Conservation (phyloP, 306 rosid genomes). For the Quillaja saponaria region DNA sequence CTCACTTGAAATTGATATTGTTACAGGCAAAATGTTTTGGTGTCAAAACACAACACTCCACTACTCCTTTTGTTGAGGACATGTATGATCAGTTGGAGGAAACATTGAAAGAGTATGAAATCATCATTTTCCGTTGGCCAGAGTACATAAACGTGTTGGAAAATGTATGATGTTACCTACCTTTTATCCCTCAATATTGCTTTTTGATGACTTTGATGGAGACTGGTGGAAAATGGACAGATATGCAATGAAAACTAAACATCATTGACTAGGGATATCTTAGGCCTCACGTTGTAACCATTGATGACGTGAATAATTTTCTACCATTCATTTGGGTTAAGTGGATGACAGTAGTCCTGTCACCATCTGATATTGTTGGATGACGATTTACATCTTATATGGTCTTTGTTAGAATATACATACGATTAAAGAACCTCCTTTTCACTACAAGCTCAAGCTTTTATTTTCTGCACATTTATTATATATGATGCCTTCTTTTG, state of each 20-base stretch:
- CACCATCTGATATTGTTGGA: too few species aligned
- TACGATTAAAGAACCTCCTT: too few species aligned
- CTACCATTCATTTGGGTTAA: too few species aligned
- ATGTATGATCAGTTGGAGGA: constrained; percentile 30
- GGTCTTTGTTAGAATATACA: too few species aligned
- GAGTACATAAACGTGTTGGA: constrained; percentile 29
- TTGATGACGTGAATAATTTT: too few species aligned
- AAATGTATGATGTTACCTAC: constrained; percentile 28
- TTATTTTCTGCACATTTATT: too few species aligned
- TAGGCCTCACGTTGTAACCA: too few species aligned
- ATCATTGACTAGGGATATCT: background rate
- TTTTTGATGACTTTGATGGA: background rate
- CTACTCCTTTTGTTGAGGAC: constrained; percentile 31
- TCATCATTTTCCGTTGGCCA: constrained; percentile 41
- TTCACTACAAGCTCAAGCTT: too few species aligned
- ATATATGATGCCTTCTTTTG: too few species aligned
- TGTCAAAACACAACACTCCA: constrained; percentile 27
- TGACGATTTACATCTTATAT: too few species aligned
- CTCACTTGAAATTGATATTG: background rate
- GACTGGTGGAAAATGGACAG: background rate
- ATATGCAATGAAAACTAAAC: background rate
- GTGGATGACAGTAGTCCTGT: too few species aligned
- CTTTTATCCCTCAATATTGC: background rate
- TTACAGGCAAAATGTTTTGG: constrained; percentile 37
- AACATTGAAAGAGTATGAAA: constrained; percentile 33